Base-by-base conservation (phyloP, 1,284 basidiomycete species). In the Boletellus sp. region DNA sequence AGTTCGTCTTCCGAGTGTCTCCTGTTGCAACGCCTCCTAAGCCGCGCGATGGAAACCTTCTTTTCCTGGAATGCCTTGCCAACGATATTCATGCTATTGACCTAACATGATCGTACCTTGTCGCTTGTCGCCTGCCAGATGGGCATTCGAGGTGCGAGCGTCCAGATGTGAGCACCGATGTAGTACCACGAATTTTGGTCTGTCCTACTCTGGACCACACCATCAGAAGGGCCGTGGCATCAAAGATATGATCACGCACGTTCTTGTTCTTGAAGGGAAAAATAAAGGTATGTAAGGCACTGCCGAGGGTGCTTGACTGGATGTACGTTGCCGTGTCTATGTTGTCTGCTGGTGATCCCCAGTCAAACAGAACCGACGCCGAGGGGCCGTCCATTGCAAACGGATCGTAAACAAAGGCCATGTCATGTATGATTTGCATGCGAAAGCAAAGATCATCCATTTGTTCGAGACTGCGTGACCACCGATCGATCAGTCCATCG, bases 351-450 rank as follows among this genome's bases (percentile, higher is more conserved):
- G 46, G 47, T 2, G 57, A 59, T 22, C 73, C 72, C 79, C 79
- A 83, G 50, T 78, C 77, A 38, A 83, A 66, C 20, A 82, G 53
- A 48, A 73, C 71, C 5, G 74, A 73, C 14, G 57, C 61, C 2
- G 52, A 52, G 4, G 67, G 64, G 1, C 64, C 69, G 42, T 83
- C 79, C 20, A 80, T 66, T 19, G 77, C 65, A 30, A 80, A 64
- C 0, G 81, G 80, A 47, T 79, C 73, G 40, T 73, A 71, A 8
- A 80, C 36, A 50, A 82, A 83, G 0, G 71, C 75, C 46, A 73
- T 55, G 21, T 73, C 53, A 2, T 44, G 41, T 25, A 60, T 51
- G 19, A 71, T 66, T 35, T 69, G 63, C 6, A 78, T 40, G 9
- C 70, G 69, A 26, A 73, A 57, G 39, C 69, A 63, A n/a, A 69